Evolutionary conservation across 805 yeast genomes (phyloP).

Genomic region (Myxozyma neglecta): DNA sequence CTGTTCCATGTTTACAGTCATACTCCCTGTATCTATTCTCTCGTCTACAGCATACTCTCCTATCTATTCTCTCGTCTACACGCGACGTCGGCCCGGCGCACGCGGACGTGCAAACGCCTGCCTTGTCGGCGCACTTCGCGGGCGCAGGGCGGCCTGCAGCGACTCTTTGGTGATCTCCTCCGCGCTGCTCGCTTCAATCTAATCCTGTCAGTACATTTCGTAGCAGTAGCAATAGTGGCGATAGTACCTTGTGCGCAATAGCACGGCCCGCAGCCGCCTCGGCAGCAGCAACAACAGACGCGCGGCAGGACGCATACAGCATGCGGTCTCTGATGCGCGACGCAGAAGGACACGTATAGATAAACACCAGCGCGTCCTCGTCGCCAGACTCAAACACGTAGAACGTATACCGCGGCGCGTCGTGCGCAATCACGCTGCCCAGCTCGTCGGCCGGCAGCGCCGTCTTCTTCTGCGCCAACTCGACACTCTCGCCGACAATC

Average conservation of each 20-base stretch:
- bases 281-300: conserved; percentile 37
- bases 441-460: conserved; percentile 39
- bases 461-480: conserved; percentile 39
- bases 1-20: too few species aligned
- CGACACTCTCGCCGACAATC: conserved; percentile 57
- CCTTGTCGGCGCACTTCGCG: conserved; percentile 12
- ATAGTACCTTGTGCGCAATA: conserved; percentile 31
- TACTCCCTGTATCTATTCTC: too few species aligned
- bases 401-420: conserved; percentile 60
- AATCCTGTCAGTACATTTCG: conserved; percentile 9
- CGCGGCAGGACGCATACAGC: conserved; percentile 81
- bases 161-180: conserved; percentile 31
- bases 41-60: too few species aligned
- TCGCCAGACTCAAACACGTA: conserved; percentile 38
- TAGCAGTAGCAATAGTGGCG: too few species aligned
- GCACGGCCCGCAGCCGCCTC: conserved; percentile 26
- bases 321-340: conserved; percentile 87
- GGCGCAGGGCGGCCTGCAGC: conserved; percentile 27
- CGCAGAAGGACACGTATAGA: conserved; percentile 87
- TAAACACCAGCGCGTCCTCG: conserved; percentile 49
- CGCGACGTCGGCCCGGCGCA: conserved; percentile 32
- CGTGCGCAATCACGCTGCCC: conserved; percentile 41
- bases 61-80: too few species aligned
- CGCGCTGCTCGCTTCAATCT: conserved; percentile 38
- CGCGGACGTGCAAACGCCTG: conserved; percentile 28